Base-by-base conservation (phyloP, 163 green algal genomes). In the Coccomyxa subellipsoidea region DNA sequence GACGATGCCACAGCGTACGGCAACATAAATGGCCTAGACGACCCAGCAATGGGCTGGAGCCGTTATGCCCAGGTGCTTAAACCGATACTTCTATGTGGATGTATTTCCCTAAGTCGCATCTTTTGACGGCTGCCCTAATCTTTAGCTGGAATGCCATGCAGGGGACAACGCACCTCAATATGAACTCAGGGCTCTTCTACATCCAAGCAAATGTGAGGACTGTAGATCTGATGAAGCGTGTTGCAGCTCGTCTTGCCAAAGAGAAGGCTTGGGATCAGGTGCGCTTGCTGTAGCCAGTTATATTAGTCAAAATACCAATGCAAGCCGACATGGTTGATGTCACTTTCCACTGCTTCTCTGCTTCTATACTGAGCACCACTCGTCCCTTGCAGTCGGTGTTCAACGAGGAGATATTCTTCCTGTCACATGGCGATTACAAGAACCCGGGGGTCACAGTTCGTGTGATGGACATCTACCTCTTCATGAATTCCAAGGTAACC, bases 401-500 rank as follows among this genome's bases (percentile, higher is more conserved):
- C 88, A 98, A 98, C 77, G 90, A 98, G 87, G 92, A 95, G 81
- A 94, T 97, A 34, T 96, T 97, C 87, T 95, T 95, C 84, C 87
- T 97, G 21, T 89, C 80, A 0, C 92, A 97, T 81, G 93, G 90
- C 47, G 76, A 84, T 38, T 94, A 95, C 81, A 90, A 87, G 80
- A 90, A 84, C 69, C 89, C 92, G 0, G 85, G 93, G 71, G 88
- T 89, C 23, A 82, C 77, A 6, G 88, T 92, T n/a, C 81, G 88
- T 2, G 83, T 88, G 29, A 90, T 92, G 86, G 73, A 90, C 78
- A 85, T 85, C 35, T 75, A 83, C 78, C 66, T 78, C 76, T 92
- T 92, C 76, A 90, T 90, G 83, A 92, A 92, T 80, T 77, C 37
- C 23, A 88, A 88, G 77, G 79, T 71, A 66, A n/a, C n/a, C n/a